Evolutionary conservation across 495 filamentous ascomycete genomes (phyloP).

Genomic region (Tuber melanosporum): DNA sequence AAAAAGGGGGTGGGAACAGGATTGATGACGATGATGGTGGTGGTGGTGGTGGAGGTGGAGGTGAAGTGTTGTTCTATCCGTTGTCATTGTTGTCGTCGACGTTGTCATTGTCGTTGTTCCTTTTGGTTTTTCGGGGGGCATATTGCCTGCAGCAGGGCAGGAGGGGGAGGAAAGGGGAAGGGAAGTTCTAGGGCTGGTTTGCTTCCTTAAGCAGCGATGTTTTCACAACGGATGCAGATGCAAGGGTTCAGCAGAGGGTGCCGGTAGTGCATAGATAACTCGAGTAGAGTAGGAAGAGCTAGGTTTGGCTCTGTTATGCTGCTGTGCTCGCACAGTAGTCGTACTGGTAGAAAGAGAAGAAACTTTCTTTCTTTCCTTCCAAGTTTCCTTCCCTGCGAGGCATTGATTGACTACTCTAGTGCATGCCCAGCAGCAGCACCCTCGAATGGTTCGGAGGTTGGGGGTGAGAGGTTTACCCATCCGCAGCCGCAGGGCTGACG

Average conservation of each 20-base stretch:
- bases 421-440: background rate
- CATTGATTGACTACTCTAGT: background rate
- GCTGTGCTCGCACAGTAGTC: background rate
- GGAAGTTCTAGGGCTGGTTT: conserved; percentile 14
- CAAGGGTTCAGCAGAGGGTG: conserved; percentile 23
- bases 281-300: background rate
- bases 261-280: conserved; percentile 15
- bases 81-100: background rate
- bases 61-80: conserved; percentile 26
- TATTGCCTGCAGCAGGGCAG: conserved; percentile 11
- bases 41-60: background rate
- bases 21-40: background rate
- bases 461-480: conserved; percentile 10
- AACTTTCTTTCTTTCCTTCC: background rate
- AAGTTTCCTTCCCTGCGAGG: background rate
- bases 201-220: conserved; percentile 11
- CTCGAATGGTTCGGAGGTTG: background rate
- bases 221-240: conserved; percentile 26
- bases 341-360: too few species aligned
- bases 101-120: background rate
- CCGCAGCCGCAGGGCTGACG: conserved; percentile 29
- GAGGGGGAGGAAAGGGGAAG: conserved; percentile 6
- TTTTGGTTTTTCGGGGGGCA: conserved; percentile 1
- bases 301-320: background rate
- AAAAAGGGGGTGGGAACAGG: background rate